Evolutionary conservation across 805 yeast species (phyloP).

Genomic region (Wickerhamiella allomyrinae): DNA sequence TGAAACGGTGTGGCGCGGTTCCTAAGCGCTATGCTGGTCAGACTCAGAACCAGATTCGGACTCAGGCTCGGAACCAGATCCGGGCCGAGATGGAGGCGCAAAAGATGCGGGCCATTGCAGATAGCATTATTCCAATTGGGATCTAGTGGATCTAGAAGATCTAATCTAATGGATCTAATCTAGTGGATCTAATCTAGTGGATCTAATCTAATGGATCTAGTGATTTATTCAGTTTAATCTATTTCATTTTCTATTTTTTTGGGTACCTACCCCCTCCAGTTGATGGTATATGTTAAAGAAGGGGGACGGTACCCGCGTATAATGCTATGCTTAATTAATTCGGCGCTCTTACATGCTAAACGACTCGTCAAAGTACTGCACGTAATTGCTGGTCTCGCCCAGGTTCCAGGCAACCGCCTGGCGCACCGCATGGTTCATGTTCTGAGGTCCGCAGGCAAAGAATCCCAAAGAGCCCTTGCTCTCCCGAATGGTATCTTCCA

Average conservation of each 20-base stretch:
- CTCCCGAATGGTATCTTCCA: conserved; percentile 1
- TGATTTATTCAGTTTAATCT: too few relatives aligned
- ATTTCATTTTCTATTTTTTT: too few relatives aligned
- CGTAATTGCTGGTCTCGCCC: conserved; percentile 5
- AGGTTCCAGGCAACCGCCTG: conserved; percentile 7
- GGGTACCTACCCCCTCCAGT: too few relatives aligned
- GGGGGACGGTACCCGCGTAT: too few relatives aligned
- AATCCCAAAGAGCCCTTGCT: conserved; percentile 9
- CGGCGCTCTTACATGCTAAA: conserved; percentile 11
- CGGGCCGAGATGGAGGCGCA: background rate
- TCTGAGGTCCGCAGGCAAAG: conserved; percentile 11
- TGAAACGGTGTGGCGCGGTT: background rate
- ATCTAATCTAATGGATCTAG: too few relatives aligned
- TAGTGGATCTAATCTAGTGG: too few relatives aligned
- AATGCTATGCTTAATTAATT: too few relatives aligned
- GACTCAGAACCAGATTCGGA: background rate
- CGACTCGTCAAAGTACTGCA: conserved; percentile 11
- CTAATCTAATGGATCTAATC: too few relatives aligned
- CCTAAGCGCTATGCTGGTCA: background rate
- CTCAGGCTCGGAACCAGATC: background rate
- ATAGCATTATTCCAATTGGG: background rate
- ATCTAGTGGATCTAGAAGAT: too few relatives aligned
- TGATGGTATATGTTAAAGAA: too few relatives aligned
- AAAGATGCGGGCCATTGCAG: background rate
- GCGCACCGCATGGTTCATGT: conserved; percentile 11